These are phyloP conservation scores for Gymnopilus junonius DNA, from an alignment of 768 basidiomycete genomes.

Conservation along the genomic window DNA sequence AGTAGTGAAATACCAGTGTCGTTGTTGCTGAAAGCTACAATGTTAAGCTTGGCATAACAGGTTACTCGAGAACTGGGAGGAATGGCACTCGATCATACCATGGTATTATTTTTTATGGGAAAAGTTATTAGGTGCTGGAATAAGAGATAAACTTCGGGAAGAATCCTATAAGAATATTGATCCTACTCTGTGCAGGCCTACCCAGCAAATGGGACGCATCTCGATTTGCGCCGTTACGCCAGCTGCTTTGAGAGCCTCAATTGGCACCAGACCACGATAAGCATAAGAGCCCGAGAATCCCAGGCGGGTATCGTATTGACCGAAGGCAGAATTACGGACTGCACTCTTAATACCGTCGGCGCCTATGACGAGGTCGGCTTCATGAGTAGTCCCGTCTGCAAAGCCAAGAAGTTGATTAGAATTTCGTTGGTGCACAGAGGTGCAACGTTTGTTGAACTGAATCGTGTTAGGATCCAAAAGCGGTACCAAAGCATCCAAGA, in stretches of 20 bases:
- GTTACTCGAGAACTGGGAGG: not conserved
- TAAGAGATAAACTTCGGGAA: not conserved
- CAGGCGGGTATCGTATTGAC: slow-evolving; percentile 43
- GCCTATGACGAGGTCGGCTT: slow-evolving; percentile 50
- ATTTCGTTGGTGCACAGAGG: slow-evolving; percentile 31
- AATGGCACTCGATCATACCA: slow-evolving; percentile 33
- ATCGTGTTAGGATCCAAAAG: slow-evolving; percentile 43
- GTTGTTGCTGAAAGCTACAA: slow-evolving; percentile 37
- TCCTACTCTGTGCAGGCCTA: slow-evolving; percentile 50
- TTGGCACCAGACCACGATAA: slow-evolving; percentile 52
- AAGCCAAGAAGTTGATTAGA: slow-evolving; percentile 45
- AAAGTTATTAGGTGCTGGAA: slow-evolving; percentile 56
- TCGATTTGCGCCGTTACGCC: slow-evolving; percentile 46
- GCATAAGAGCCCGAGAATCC: slow-evolving; percentile 51
- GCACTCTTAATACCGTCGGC: slow-evolving; percentile 56
- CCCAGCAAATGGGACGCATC: slow-evolving; percentile 42
- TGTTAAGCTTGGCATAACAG: slow-evolving; percentile 40
- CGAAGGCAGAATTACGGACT: slow-evolving; percentile 52
- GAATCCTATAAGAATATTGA: not conserved
- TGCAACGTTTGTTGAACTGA: slow-evolving; percentile 58
- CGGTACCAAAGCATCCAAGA: slow-evolving; percentile 51
- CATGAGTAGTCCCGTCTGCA: slow-evolving; percentile 47
- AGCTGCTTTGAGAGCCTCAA: slow-evolving; percentile 39
- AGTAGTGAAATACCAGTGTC: slow-evolving; percentile 2
- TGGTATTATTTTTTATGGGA: slow-evolving; percentile 45